A percentile compares a stretch with the other conserved stretches of the same genome.
phyloP scores from a whole-genome alignment of 164 flowering plant species.

The Aristolochia contorta region DNA sequence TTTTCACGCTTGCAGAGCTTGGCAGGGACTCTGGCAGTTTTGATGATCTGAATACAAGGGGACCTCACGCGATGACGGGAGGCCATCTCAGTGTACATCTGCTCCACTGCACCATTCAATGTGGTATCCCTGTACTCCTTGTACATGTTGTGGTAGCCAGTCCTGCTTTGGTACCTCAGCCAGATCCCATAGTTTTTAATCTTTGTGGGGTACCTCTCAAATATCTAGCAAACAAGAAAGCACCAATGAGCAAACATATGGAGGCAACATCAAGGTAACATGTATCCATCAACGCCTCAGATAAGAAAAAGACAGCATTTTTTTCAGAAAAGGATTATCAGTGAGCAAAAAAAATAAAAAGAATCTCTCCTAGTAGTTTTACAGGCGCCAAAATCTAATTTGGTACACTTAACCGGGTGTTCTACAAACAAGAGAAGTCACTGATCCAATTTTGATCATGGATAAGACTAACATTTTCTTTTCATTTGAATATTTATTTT shows the following conservation, averaged over 20 bases:
- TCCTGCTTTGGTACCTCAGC: constrained; percentile 23
- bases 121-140: constrained; percentile 23
- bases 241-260: not conserved
- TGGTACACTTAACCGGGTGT: too few relatives aligned
- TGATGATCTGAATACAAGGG: constrained; percentile 24
- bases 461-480: too few relatives aligned
- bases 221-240: constrained; percentile 12
- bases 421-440: too few relatives aligned
- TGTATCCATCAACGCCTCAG: too few relatives aligned
- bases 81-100: constrained; percentile 24
- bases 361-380: too few relatives aligned
- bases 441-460: too few relatives aligned
- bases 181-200: constrained; percentile 22
- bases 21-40: constrained; percentile 21
- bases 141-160: constrained; percentile 26
- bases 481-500: too few relatives aligned
- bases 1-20: constrained; percentile 21
- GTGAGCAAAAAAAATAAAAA: too few relatives aligned
- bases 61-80: constrained; percentile 25
- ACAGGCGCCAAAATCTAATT: too few relatives aligned
- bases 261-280: too few relatives aligned
- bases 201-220: constrained; percentile 21
- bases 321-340: too few relatives aligned
- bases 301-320: too few relatives aligned
- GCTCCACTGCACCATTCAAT: constrained; percentile 23